phyloP scores from a whole-genome alignment of 768 basidiomycete genomes.

The Leccinum boreale region DNA sequence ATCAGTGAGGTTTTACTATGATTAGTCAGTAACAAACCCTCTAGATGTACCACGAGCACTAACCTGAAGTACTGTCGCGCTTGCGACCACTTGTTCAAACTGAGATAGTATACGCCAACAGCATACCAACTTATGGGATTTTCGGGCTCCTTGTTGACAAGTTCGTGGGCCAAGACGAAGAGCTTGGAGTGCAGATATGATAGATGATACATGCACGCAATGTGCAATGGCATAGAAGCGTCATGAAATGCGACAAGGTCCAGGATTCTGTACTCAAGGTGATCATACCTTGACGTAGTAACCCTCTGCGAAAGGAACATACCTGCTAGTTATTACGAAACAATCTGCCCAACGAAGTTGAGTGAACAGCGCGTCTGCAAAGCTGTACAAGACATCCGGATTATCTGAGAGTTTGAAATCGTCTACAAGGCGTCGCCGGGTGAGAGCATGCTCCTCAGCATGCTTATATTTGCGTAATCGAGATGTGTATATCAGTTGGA shows the following conservation, averaged over 20 bases:
- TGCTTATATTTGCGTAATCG: constrained; percentile 91
- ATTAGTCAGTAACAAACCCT: constrained; percentile 6
- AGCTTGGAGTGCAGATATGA: constrained; percentile 87
- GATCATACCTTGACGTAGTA: background rate
- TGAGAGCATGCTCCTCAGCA: constrained; percentile 73
- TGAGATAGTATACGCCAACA: constrained; percentile 95
- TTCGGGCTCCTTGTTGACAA: constrained; percentile 92
- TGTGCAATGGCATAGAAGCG: constrained; percentile 87
- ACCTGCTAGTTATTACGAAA: constrained; percentile 83
- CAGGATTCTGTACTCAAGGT: constrained; percentile 59
- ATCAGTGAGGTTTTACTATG: constrained; percentile 91
- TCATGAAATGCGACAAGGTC: constrained; percentile 82
- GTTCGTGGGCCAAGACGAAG: constrained; percentile 94
- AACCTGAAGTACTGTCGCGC: constrained; percentile 95
- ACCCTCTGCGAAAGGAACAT: constrained; percentile 2
- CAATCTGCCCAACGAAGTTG: constrained; percentile 95
- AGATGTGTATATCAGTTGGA: constrained; percentile 88
- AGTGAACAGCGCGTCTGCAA: constrained; percentile 86
- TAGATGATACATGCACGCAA: constrained; percentile 98
- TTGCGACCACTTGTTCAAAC: constrained; percentile 82
- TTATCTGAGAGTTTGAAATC: constrained; percentile 87
- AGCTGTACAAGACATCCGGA: constrained; percentile 86
- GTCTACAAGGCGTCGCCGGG: constrained; percentile 73
- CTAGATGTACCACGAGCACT: constrained; percentile 10
- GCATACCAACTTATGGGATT: constrained; percentile 97